phyloP scores from a whole-genome alignment of 164 flowering plant species.

The Buxus sempervirens region DNA sequence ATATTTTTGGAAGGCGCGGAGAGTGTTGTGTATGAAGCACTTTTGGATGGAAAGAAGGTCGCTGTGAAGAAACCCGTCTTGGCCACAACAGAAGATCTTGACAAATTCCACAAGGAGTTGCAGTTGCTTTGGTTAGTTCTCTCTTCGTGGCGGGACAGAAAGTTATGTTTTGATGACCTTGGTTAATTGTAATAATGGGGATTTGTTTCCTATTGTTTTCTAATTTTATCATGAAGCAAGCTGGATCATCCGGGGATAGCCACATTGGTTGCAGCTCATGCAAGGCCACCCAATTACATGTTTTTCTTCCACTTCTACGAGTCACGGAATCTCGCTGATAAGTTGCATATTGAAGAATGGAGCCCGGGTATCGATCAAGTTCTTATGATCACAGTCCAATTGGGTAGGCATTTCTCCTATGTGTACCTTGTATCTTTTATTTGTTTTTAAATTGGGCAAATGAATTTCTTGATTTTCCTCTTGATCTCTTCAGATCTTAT shows the following conservation, averaged over 20 bases:
- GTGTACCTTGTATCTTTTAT: not conserved
- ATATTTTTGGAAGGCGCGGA: slow-evolving; percentile 53
- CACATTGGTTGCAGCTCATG: slow-evolving; percentile 77
- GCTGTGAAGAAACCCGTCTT: slow-evolving; percentile 83
- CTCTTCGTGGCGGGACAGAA: not conserved
- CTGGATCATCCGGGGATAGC: slow-evolving; percentile 79
- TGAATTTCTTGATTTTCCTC: not conserved
- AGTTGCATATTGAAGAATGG: slow-evolving; percentile 82
- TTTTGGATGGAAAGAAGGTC: slow-evolving; percentile 53
- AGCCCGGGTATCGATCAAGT: slow-evolving; percentile 47
- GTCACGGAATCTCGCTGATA: slow-evolving; percentile 49
- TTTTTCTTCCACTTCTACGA: slow-evolving; percentile 71
- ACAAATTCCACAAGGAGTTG: slow-evolving; percentile 70
- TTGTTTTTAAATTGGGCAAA: not conserved
- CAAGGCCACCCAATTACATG: slow-evolving; percentile 89
- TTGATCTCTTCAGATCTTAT: not conserved
- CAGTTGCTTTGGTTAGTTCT: slow-evolving; percentile 68
- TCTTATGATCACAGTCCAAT: slow-evolving; percentile 37
- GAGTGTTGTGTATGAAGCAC: slow-evolving; percentile 82
- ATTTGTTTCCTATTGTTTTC: slow-evolving; percentile 2
- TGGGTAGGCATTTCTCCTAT: slow-evolving; percentile 44
- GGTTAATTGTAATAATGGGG: slow-evolving; percentile 2
- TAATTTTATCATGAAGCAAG: slow-evolving; percentile 36
- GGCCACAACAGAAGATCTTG: slow-evolving; percentile 71
- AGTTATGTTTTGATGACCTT: not conserved